Conservation (phyloP, 139 green algal genomes). For the Chlamydomonas incerta region DNA sequence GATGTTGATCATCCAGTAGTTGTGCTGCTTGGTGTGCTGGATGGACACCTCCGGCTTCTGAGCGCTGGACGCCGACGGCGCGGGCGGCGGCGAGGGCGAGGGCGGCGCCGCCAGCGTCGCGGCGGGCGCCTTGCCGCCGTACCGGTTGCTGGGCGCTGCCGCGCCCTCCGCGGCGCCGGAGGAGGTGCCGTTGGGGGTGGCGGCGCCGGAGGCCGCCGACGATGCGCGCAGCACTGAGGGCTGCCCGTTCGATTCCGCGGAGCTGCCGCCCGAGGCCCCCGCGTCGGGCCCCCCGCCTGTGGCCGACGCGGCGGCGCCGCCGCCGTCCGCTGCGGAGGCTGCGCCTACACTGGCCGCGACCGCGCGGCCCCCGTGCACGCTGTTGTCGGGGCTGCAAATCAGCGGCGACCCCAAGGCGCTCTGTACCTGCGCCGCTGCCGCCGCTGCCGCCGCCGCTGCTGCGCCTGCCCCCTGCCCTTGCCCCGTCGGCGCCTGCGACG, state of each 20-base stretch:
- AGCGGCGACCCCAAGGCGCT: neutral
- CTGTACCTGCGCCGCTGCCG: neutral
- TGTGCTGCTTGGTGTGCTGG: constrained; percentile 33
- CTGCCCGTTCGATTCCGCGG: neutral
- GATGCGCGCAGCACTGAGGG: too few species aligned
- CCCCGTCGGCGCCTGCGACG: too few species aligned
- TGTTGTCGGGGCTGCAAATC: constrained; percentile 3
- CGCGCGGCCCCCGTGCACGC: neutral
- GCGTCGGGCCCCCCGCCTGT: too few species aligned
- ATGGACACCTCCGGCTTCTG: constrained; percentile 35
- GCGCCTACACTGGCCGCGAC: neutral
- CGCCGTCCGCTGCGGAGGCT: neutral
- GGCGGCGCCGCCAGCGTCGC: constrained; percentile 14
- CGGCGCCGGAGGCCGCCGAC: too few species aligned
- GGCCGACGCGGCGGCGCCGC: too few species aligned
- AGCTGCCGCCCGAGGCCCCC: neutral
- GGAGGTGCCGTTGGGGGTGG: neutral
- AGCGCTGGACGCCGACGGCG: neutral
- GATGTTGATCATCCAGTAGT: constrained; percentile 84
- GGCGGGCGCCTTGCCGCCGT: neutral
- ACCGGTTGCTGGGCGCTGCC: too few species aligned
- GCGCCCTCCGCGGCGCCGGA: neutral
- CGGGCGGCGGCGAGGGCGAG: constrained; percentile 3
- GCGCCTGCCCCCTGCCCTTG: neutral
- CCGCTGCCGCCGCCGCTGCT: neutral